Evolutionary conservation across 2,329 filamentous ascomycete species (phyloP), one percentile per base, ranked within the genome.

Genomic region (Trichoderma sp.): DNA sequence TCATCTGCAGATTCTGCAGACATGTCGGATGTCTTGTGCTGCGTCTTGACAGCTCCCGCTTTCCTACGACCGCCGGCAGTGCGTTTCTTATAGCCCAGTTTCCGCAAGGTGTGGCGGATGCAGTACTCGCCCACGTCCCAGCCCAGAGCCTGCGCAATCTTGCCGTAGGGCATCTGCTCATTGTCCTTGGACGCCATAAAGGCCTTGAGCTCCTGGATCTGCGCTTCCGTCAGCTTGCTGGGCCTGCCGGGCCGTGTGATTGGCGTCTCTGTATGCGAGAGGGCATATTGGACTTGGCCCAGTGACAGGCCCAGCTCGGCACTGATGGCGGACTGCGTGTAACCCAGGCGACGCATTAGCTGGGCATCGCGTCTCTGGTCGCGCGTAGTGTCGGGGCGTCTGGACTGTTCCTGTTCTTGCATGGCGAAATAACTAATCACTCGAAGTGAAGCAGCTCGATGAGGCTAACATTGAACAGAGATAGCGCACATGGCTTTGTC

Each of bases 81-180:
- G 5, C 43, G 43, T 62, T 47, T 43, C 39, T 43, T 64, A 34
- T 70, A 63, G 23, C 58, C 59, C 47, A 59, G 39, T 23, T 67
- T 71, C 26, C 50, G 69, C 32, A 67, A 28, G 23, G 64, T 50
- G 28, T 71, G 61, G 28, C 69, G 28, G 53, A 71, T 71, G n/a
- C 62, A 67, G 20, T 71, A 71, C 36, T 71, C 67, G 43, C 59
- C 68, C 43, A 70, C 59, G 9, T 70, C 43, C 58, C 68, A 70
- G 32, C 68, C 68, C 1, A 70, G 43, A 8, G 59, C 68, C 57
- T 64, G 58, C 12, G 58, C 43, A 17, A 70, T 70, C 50, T 57
- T 63, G 59, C 47, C 55, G n/a, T 39, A 70, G 4, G 68, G 68
- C 68, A 70, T 64, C 17, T 20, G 32, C 32, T 64, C 55, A 28